Base-by-base conservation (phyloP, 192 early-diverging fungal genomes). In the Backusella australiensis region DNA sequence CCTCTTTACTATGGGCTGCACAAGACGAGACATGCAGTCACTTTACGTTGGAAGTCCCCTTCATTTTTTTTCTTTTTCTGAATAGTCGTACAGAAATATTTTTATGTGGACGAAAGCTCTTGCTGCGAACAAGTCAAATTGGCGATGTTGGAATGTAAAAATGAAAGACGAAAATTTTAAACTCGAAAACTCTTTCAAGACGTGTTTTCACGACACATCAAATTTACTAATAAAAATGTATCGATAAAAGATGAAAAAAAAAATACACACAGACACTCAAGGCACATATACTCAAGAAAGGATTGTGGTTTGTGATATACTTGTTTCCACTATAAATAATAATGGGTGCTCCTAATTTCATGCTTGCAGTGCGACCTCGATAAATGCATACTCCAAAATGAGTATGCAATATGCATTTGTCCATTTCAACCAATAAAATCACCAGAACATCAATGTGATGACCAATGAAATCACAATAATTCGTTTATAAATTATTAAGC, bases 1-100 rank as follows among this genome's bases (percentile, higher is more conserved):
- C 26, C 26, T 29, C 21, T 29, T 29, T 23, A 21, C 17, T 63
- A 21, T 29, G 56, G 56, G 56, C 56, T 63, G 23, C 56, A 63
- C 23, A 63, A 63, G 56, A 29, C 56, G 21, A 63, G 56, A 29
- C 7, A 63, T 63, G 56, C 56, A 23, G 23, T 34, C 32, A 15
- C n/a, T 44, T n/a, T 8, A 49, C 19, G 15, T 42, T 52, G 23
- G 19, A 26, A 19, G 42, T 23, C 7, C 29, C 41, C 19, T 42
- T 46, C 12, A 9, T 72, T 49, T 72, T 32, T 72, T 42, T 72
- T 32, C 71, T 72, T 72, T 72, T 63, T 63, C 56, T 63, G 56
- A 63, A 63, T 63, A 63, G 56, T 63, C 56, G 26, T 63, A 29
- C 56, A 63, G 56, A 29, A 63, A 63, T 63, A 9, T 21, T 63